phyloP scores from a whole-genome alignment of 331 rosid species.

The Spiraea crenata region DNA sequence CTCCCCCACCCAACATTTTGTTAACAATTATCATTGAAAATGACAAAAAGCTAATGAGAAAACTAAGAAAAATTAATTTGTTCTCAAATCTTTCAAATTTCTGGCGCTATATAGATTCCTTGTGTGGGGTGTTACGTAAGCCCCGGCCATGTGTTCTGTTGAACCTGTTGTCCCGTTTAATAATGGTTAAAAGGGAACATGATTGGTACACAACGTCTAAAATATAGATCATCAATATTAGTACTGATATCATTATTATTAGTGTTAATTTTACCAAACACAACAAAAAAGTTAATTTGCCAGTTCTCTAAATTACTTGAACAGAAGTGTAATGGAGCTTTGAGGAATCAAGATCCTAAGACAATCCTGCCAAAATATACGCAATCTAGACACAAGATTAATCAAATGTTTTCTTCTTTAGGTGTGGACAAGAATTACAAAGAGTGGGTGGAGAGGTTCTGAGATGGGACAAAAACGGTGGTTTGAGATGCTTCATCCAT shows the following conservation, averaged over 20 bases:
- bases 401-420: constrained; percentile 4
- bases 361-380: constrained; percentile 15
- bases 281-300: no score
- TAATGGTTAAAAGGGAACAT: no score
- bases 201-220: no score
- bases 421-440: constrained; percentile 18
- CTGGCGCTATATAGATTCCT: not conserved
- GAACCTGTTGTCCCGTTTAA: not conserved
- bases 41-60: not conserved
- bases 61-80: not conserved
- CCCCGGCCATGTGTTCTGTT: constrained; percentile 7
- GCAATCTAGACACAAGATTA: constrained; percentile 12
- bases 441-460: constrained; percentile 3
- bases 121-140: not conserved
- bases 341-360: constrained; percentile 18
- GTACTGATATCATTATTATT: no score
- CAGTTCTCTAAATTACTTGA: no score
- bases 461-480: constrained; percentile 4
- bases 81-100: not conserved
- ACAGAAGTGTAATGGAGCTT: not conserved
- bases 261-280: no score
- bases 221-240: no score
- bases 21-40: not conserved
- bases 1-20: not conserved
- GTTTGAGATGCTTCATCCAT: constrained; percentile 17